These are phyloP conservation scores for Aspergillus udagawae DNA, from an alignment of 2,329 filamentous ascomycete genomes.

Conservation along the genomic window DNA sequence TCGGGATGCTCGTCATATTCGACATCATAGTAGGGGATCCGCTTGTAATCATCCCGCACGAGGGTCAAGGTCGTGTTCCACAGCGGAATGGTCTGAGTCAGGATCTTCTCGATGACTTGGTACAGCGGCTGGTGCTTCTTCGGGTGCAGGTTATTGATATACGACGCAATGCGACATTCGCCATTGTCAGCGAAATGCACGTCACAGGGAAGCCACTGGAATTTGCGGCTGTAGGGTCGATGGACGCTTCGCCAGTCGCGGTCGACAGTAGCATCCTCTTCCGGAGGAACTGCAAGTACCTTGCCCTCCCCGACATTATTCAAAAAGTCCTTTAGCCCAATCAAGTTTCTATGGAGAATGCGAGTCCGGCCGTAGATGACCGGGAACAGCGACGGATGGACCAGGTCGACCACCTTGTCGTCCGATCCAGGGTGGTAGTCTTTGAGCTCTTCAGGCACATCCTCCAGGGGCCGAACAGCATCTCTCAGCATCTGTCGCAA, in stretches of 20 bases:
- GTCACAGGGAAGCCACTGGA: constrained; percentile 48
- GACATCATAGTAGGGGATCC: constrained; percentile 11
- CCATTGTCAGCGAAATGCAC: constrained; percentile 22
- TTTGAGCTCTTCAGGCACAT: constrained; percentile 41
- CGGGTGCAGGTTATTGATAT: constrained; percentile 46
- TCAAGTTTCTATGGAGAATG: constrained; percentile 14
- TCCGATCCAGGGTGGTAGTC: constrained; percentile 62
- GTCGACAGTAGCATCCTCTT: not conserved
- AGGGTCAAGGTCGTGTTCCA: constrained; percentile 39
- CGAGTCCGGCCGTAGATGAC: constrained; percentile 24
- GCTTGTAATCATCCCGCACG: not conserved
- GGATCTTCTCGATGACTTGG: constrained; percentile 32
- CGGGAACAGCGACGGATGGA: constrained; percentile 55
- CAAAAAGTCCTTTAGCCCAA: constrained; percentile 20
- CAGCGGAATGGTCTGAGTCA: constrained; percentile 40
- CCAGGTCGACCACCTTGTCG: constrained; percentile 57
- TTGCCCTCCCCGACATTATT: not conserved
- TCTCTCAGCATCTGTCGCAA: constrained; percentile 42
- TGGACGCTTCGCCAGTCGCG: not conserved
- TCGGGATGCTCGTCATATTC: constrained; percentile 2
- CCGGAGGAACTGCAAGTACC: constrained; percentile 7
- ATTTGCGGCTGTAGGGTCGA: constrained; percentile 25
- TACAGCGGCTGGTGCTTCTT: constrained; percentile 31
- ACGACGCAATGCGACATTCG: constrained; percentile 32
- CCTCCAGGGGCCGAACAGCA: constrained; percentile 49